These are phyloP conservation scores for Solanum hybrid DNA, from an alignment of 305 asterid genomes.

Conservation along the genomic window DNA sequence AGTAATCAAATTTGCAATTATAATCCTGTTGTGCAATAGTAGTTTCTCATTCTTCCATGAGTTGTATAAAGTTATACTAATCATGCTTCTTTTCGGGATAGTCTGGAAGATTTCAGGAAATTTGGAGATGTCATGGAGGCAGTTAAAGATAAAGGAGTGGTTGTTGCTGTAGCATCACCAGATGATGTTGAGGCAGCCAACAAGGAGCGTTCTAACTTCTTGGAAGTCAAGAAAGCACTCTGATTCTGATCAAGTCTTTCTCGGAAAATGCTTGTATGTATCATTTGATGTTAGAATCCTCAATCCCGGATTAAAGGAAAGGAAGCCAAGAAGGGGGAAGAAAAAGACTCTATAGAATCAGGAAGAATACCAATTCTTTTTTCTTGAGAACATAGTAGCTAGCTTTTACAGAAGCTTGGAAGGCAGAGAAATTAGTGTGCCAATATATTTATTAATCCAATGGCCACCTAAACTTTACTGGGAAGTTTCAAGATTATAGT, in stretches of 20 bases:
- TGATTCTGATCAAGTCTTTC: slow-evolving; percentile 2
- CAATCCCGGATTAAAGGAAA: neutral
- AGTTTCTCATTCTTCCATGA: neutral
- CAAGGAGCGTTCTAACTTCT: slow-evolving; percentile 49
- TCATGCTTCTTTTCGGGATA: slow-evolving; percentile 8
- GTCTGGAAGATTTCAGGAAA: slow-evolving; percentile 83
- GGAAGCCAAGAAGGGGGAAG: neutral
- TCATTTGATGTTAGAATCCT: neutral
- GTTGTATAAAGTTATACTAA: neutral
- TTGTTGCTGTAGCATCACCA: slow-evolving; percentile 85
- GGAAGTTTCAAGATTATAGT: neutral
- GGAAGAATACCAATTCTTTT: neutral
- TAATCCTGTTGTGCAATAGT: neutral
- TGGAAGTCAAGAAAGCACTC: slow-evolving; percentile 77
- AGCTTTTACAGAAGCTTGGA: neutral
- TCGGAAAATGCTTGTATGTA: neutral
- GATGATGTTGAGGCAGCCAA: slow-evolving; percentile 82
- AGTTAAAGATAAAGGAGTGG: slow-evolving; percentile 74
- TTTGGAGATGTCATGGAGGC: slow-evolving; percentile 60
- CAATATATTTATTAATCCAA: neutral
- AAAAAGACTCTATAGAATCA: neutral
- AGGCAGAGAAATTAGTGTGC: neutral
- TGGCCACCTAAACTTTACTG: neutral
- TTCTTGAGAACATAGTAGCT: neutral
- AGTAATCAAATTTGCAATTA: neutral